These are phyloP conservation scores for Aspergillus fumigatus DNA, from an alignment of 2,329 filamentous ascomycete species.

Conservation along the genomic window DNA sequence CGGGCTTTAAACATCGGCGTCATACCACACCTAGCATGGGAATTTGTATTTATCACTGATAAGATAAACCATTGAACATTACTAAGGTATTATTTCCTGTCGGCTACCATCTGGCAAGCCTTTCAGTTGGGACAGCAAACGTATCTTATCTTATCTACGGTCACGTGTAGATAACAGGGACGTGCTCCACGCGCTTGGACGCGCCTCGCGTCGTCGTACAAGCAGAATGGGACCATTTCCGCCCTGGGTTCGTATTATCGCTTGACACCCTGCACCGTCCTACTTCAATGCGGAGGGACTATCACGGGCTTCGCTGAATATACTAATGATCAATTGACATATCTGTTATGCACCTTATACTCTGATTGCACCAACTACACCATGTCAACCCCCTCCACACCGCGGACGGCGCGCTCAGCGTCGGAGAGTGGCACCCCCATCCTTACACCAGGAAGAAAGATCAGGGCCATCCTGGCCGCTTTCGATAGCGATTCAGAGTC, in stretches of 20 bases:
- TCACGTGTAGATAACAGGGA: neutral
- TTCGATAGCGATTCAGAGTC: conserved; percentile 46
- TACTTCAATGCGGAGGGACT: neutral
- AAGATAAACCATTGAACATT: neutral
- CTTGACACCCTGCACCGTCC: neutral
- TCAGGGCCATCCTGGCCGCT: conserved; percentile 47
- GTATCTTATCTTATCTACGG: neutral
- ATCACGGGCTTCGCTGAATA: neutral
- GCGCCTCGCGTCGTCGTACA: conserved; percentile 5
- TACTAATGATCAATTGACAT: neutral
- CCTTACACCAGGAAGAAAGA: conserved; percentile 44
- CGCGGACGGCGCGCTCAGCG: conserved; percentile 30
- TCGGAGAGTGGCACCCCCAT: conserved; percentile 29
- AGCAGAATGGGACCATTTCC: neutral
- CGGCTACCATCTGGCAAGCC: no score
- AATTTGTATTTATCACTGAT: neutral
- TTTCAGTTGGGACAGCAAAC: no score
- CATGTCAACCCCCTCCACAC: conserved; percentile 32
- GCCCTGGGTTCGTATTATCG: neutral
- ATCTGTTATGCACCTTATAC: neutral
- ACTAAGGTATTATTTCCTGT: neutral
- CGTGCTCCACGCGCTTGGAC: conserved; percentile 1
- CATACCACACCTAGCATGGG: conserved; percentile 2
- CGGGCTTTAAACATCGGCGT: neutral
- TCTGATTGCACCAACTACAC: neutral